Base-by-base conservation (phyloP, 192 early-diverging fungal genomes). In the Coemansia sp. region DNA sequence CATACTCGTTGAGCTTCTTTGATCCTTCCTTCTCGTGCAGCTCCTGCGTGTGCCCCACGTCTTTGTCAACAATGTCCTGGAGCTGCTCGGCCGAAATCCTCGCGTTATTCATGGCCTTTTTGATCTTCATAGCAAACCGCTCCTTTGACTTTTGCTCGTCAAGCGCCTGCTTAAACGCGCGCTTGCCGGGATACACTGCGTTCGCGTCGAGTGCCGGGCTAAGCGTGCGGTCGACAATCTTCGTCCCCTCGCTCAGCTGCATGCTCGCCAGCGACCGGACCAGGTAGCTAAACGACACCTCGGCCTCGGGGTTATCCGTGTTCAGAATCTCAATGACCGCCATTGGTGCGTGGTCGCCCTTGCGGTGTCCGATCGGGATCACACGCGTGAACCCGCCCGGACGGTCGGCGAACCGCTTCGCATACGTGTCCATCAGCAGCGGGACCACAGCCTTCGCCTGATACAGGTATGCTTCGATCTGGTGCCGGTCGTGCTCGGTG, bases 301-400 rank as follows among this genome's bases (percentile, higher is more conserved):
- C 96, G 35, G 81, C 81, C 9, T 89, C 63, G 4, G 77, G 77
- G 38, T 69, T 21, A 10, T 80, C 89, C 55, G 88, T 86, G 71
- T 92, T 90, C 14, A 97, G 88, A 51, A 92, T 88, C 74, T 98
- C 96, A 29, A 98, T 86, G 46, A 95, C 84, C 3, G 94, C 94
- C 74, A 91, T 86, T 6, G 91, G 90, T 2, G 93, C 93, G 59
- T 89, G 81, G 74, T 97, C 96, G 35, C 87, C 85, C 46, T 86
- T 81, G 49, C 89, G 86, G 73, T 81, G 84, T 23, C 92, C 93
- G 52, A 88, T 82, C 25, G 82, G 80, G 54, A 91, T 84, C 24
- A 98, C 82, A 28, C 96, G 92, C 6, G 92, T 94, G 81, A 94
- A 98, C 30, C 94, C 94, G 44, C 93, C 93, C 21, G 82, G 64